Base-by-base conservation (phyloP, 768 basidiomycete genomes). In the Collybia sp. region DNA sequence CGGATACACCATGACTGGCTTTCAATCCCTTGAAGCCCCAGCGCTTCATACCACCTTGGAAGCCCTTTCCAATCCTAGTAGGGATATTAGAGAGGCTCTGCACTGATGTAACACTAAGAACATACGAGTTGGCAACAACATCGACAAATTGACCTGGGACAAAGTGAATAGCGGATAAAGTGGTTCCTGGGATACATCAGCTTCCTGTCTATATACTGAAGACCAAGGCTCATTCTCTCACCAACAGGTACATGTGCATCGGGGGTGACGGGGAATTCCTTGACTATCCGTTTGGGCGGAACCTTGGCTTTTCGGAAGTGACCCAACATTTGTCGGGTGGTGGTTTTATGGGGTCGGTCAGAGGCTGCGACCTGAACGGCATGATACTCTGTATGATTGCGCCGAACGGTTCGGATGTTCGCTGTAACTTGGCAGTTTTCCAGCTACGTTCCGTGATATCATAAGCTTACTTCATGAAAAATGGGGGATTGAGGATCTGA, bases 91-190 rank as follows among this genome's bases (percentile, higher is more conserved):
- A n/a, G n/a, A n/a, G 10, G 12, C 19, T 9, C 5, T 17, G 39
- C 20, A 15, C 36, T 30, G n/a, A 48, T 12, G 1, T 18, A 18
- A 44, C n/a, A n/a, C 18, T 45, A 40, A 9, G 31, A 18, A 79
- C 90, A 54, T 58, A 98, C 95, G 89, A 91, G 53, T 87, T 88
- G 6, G 88, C 88, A 50, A 88, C 75, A 5, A 93, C 88, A 63
- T 98, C 95, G 11, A 98, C 91, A 59, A 76, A 92, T 62, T 99
- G 96, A 0, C 96, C 96, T 0, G 96, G 96, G 6, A 98, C 96
- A 57, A 95, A 98, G 64, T 99, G 96, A 36, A 88, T 76, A 0
- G 93, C 92, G 40, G 88, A 93, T 33, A 99, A 59, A 11, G 82
- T 87, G 0, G 94, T 93, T 25, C 95, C 93, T 94, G 50, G 15